Conservation (phyloP, 441 rosid species). For the Macaranga tanarius region DNA sequence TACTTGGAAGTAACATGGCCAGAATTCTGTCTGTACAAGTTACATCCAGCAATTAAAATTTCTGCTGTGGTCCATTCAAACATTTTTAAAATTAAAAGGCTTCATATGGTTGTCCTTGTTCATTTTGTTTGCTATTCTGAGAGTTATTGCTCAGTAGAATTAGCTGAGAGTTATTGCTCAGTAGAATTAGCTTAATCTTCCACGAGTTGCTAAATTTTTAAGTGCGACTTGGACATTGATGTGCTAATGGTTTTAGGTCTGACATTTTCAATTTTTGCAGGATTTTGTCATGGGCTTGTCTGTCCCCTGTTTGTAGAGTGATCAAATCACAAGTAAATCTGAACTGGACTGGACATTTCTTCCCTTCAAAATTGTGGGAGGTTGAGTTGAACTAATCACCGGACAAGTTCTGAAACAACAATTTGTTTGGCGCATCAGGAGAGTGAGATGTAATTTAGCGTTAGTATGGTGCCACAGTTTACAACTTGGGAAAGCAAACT, state of each 20-base stretch:
- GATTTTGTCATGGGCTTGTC: slow-evolving; percentile 6
- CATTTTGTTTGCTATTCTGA: background rate
- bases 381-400: slow-evolving; percentile 18
- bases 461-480: slow-evolving; percentile 8
- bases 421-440: slow-evolving; percentile 5
- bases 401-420: slow-evolving; percentile 4
- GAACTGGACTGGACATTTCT: background rate
- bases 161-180: background rate
- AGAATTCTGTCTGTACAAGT: background rate
- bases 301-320: slow-evolving; percentile 7
- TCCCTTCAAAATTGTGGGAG: slow-evolving; percentile 15
- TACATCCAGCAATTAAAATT: background rate
- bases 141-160: too few species aligned
- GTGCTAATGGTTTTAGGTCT: slow-evolving; percentile 2
- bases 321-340: slow-evolving; percentile 13
- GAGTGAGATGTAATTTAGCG: slow-evolving; percentile 26
- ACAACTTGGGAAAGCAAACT: slow-evolving; percentile 10
- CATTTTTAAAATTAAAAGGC: background rate
- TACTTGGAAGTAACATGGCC: background rate
- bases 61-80: background rate
- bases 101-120: background rate
- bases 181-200: too few species aligned
- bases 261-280: slow-evolving; percentile 18
- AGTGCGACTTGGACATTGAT: background rate
- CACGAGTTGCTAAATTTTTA: background rate